phyloP scores from a whole-genome alignment of 495 filamentous ascomycete species.

The Paragyromitra xinjiangensis region DNA sequence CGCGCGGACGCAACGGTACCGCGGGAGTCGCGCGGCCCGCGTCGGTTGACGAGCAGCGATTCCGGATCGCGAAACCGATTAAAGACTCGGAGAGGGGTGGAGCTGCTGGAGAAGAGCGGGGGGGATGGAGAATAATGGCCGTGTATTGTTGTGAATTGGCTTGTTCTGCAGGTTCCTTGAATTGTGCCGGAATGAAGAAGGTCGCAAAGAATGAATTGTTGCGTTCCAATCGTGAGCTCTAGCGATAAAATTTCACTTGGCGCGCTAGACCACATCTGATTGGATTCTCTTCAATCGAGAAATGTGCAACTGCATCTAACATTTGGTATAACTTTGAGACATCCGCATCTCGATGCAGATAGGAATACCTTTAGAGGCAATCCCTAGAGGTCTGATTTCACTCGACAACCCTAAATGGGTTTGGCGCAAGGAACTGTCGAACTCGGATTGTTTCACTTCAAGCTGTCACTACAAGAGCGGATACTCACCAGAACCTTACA shows the following conservation, averaged over 20 bases:
- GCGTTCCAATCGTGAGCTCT: constrained; percentile 38
- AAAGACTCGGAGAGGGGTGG: constrained; percentile 9
- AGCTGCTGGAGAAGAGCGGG: constrained; percentile 15
- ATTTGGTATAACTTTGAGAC: background rate
- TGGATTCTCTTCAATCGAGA: constrained; percentile 2
- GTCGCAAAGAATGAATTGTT: constrained; percentile 51
- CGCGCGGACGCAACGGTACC: constrained; percentile 43
- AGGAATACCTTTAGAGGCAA: background rate
- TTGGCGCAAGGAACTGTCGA: background rate
- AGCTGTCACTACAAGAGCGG: background rate
- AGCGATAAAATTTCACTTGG: constrained; percentile 45
- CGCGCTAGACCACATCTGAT: constrained; percentile 31
- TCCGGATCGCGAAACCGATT: constrained; percentile 33
- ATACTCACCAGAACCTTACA: background rate
- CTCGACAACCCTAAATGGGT: background rate
- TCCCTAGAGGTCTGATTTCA: background rate
- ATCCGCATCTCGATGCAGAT: background rate
- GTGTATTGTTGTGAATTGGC: constrained; percentile 48
- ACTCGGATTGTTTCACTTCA: background rate
- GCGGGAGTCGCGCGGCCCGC: constrained; percentile 49
- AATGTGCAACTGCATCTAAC: background rate
- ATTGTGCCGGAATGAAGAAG: constrained; percentile 44
- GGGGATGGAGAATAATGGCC: constrained; percentile 42
- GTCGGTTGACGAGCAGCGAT: constrained; percentile 37
- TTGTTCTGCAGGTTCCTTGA: constrained; percentile 46